Evolutionary conservation across 148 eudicot genomes (phyloP).

Genomic region (Euryodendron excelsum): DNA sequence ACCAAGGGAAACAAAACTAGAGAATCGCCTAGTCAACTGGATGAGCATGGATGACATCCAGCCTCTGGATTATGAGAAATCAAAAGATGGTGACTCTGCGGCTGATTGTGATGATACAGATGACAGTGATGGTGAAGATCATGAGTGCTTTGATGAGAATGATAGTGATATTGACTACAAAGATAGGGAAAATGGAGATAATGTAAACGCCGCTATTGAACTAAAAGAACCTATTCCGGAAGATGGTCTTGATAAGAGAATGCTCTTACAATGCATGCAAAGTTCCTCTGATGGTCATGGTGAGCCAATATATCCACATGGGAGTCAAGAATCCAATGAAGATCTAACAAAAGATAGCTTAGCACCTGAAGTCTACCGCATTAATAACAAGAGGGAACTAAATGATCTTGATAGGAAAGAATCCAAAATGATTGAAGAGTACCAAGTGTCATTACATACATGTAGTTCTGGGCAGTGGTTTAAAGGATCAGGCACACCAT

Average conservation of each 20-base stretch:
- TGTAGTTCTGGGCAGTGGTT: not conserved
- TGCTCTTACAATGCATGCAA: not conserved
- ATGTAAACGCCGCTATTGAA: not conserved
- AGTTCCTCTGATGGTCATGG: not conserved
- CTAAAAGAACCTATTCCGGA: no score
- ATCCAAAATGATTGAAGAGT: slow-evolving; percentile 1
- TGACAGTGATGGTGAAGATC: slow-evolving; percentile 21
- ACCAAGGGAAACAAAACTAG: not conserved
- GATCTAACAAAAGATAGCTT: not conserved
- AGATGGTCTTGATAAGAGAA: not conserved
- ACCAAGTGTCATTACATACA: not conserved
- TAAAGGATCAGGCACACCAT: not conserved
- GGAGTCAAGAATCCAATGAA: not conserved
- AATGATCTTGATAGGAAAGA: not conserved
- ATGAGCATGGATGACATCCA: slow-evolving; percentile 22
- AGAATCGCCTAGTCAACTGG: slow-evolving; percentile 27
- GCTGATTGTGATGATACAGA: slow-evolving; percentile 22
- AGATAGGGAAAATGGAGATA: not conserved
- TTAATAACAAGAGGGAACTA: not conserved
- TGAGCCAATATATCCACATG: not conserved
- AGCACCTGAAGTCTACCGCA: not conserved
- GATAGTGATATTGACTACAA: not conserved
- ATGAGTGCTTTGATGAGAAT: slow-evolving; percentile 11
- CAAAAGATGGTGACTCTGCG: slow-evolving; percentile 16
- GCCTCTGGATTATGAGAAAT: slow-evolving; percentile 2